A percentile compares a stretch with the other conserved stretches of the same genome.
Evolutionary conservation across 306 rosid species (phyloP).

Genomic region (Cicer pinnatifidum): DNA sequence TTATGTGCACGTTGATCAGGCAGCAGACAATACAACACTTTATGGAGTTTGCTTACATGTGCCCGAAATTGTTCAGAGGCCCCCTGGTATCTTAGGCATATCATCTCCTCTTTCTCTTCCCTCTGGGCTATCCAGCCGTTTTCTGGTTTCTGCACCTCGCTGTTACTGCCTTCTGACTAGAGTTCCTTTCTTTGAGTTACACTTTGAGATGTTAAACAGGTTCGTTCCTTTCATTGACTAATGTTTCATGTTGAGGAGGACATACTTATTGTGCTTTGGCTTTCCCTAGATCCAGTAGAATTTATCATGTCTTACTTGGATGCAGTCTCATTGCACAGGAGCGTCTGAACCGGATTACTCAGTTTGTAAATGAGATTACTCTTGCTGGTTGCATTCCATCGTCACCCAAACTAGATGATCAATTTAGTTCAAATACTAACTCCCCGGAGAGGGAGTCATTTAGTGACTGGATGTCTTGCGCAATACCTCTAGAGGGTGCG

Average conservation of each 20-base stretch:
- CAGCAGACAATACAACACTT: slow-evolving; percentile 77
- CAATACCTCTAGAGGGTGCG: slow-evolving; percentile 79
- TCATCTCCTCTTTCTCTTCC: slow-evolving; percentile 65
- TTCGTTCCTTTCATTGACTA: slow-evolving; percentile 37
- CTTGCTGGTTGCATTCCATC: slow-evolving; percentile 59
- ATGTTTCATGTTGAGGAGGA: neutral
- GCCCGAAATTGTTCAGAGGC: slow-evolving; percentile 94
- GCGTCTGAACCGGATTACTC: slow-evolving; percentile 87
- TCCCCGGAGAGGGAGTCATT: slow-evolving; percentile 55
- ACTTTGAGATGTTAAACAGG: slow-evolving; percentile 95
- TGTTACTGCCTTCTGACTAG: slow-evolving; percentile 91
- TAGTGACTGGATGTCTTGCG: slow-evolving; percentile 74
- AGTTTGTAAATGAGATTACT: slow-evolving; percentile 66
- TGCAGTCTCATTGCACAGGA: slow-evolving; percentile 97
- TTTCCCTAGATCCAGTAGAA: slow-evolving; percentile 34
- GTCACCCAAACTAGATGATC: slow-evolving; percentile 53
- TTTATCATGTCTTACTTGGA: slow-evolving; percentile 54
- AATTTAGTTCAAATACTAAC: slow-evolving; percentile 52
- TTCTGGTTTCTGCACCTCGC: slow-evolving; percentile 96
- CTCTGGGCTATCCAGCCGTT: slow-evolving; percentile 66
- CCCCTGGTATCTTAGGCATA: slow-evolving; percentile 74
- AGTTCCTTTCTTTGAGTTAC: slow-evolving; percentile 90
- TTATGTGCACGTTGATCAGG: slow-evolving; percentile 63
- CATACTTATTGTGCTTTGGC: slow-evolving; percentile 8
- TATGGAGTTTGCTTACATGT: slow-evolving; percentile 97